Conservation (phyloP, 176 grass and related monocot species). For the Bromus sterilis region DNA sequence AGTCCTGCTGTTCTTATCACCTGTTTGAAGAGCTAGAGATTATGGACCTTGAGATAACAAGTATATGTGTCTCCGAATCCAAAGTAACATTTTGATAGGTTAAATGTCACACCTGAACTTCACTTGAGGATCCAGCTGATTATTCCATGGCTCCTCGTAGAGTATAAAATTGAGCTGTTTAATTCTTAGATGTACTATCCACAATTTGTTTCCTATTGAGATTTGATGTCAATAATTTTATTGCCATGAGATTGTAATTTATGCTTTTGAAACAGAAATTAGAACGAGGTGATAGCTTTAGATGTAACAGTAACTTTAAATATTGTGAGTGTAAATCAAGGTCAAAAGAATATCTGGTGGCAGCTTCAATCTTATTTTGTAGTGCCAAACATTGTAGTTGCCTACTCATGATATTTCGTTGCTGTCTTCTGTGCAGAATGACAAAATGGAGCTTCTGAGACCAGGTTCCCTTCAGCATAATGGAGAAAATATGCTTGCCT, state of each 20-base stretch:
- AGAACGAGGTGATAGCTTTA: background rate
- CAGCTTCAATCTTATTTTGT: background rate
- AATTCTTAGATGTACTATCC: background rate
- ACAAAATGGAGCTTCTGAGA: constrained; percentile 89
- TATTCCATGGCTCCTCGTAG: background rate
- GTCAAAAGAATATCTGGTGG: background rate
- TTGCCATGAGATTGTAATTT: background rate
- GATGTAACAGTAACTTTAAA: background rate
- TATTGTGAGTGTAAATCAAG: background rate
- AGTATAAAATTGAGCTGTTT: background rate
- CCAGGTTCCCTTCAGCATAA: constrained; percentile 92
- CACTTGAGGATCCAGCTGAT: background rate
- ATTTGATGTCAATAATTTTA: background rate
- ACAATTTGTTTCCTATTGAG: background rate
- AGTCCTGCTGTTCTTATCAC: background rate
- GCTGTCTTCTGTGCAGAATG: constrained; percentile 61
- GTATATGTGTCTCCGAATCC: background rate
- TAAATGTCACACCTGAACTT: background rate
- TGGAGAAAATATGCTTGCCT: constrained; percentile 98
- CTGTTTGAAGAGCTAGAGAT: background rate
- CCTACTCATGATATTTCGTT: constrained; percentile 11
- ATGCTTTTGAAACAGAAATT: background rate
- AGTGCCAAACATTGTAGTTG: background rate
- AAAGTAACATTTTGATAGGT: background rate
- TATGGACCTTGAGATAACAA: background rate